Base-by-base conservation (phyloP, 306 rosid genomes). In the Styphnolobium japonicum region DNA sequence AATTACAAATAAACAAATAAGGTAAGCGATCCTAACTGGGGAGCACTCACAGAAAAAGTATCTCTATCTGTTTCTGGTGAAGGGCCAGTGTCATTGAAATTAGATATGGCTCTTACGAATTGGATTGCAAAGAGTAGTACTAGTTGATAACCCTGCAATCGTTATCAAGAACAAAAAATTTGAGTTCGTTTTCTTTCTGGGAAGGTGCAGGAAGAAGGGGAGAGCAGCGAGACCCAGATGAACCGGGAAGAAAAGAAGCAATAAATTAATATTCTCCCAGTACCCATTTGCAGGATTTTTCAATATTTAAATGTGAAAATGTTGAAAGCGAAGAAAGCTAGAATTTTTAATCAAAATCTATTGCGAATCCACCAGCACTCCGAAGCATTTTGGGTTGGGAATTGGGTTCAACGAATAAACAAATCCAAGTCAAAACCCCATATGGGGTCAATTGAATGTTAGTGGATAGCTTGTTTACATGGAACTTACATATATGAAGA, bases 401-500 rank as follows among this genome's bases (percentile, higher is more conserved):
- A 81, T 73, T 9, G 53, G 81, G 67, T 67, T 71, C 42, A 18
- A 73, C 48, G 58, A 56, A 49, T 76, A 71, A 77, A 77, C 23
- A 81, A 76, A 33, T 65, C 73, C 6, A 12, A 73, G 62, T 81
- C 81, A 65, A 77, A 60, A 48, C 21, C 15, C 39, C 11, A n/a
- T n/a, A n/a, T n/a, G n/a, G n/a, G n/a, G n/a, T n/a, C n/a, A 67
- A 23, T 67, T 23, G 14, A 11, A 9, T 7, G 37, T 65, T 27
- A 7, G 19, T 1, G 36, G 10, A 43, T 22, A 2, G 40, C 27
- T 29, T 60, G 0, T n/a, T n/a, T n/a, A n/a, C 16, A 65, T 15
- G 82, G 60, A 84, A 60, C 76, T 81, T 64, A 58, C 86, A 25
- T n/a, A 31, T 69, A 14, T 25, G 67, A 37, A 69, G 36, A 78